These are phyloP conservation scores for Yamadazyma siamensis DNA, from an alignment of 1,139 yeast species.

Conservation along the genomic window DNA sequence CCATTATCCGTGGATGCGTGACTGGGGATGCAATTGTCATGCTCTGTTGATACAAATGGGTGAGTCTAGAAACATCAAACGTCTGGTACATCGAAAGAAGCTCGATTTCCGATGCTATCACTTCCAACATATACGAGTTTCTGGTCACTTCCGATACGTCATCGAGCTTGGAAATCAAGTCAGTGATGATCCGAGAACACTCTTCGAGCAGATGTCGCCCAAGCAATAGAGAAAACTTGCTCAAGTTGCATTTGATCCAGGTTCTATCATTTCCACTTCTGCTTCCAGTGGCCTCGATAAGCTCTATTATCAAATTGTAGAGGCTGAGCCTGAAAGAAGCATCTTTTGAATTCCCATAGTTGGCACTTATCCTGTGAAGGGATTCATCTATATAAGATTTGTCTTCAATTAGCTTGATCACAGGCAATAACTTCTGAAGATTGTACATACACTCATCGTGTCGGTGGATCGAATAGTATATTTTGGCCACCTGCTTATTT, in stretches of 20 bases:
- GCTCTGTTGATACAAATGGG: slow-evolving; percentile 48
- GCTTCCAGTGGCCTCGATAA: slow-evolving; percentile 13
- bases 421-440: slow-evolving; percentile 19
- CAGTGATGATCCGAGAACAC: slow-evolving; percentile 38
- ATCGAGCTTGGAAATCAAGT: slow-evolving; percentile 38
- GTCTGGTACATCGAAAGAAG: slow-evolving; percentile 31
- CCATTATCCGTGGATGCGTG: slow-evolving; percentile 72
- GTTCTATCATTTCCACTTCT: slow-evolving; percentile 46
- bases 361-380: slow-evolving; percentile 50
- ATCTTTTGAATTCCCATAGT: slow-evolving; percentile 34
- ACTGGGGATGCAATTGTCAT: slow-evolving; percentile 55
- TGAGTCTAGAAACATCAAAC: slow-evolving; percentile 37
- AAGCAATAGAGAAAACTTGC: slow-evolving; percentile 46
- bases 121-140: slow-evolving; percentile 52
- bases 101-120: slow-evolving; percentile 64
- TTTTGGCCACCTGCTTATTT: slow-evolving; percentile 62
- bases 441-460: slow-evolving; percentile 33
- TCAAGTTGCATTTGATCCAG: slow-evolving; percentile 54
- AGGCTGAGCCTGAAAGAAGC: slow-evolving; percentile 22
- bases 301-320: slow-evolving; percentile 27
- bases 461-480: slow-evolving; percentile 34
- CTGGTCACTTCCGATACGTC: slow-evolving; percentile 40
- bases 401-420: slow-evolving; percentile 27
- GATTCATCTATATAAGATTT: slow-evolving; percentile 61
- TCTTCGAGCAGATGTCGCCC: slow-evolving; percentile 33